A percentile compares a stretch with the other conserved stretches of the same genome.
Evolutionary conservation across 805 yeast species (phyloP).

Genomic region (Candida arabinofermentans): DNA sequence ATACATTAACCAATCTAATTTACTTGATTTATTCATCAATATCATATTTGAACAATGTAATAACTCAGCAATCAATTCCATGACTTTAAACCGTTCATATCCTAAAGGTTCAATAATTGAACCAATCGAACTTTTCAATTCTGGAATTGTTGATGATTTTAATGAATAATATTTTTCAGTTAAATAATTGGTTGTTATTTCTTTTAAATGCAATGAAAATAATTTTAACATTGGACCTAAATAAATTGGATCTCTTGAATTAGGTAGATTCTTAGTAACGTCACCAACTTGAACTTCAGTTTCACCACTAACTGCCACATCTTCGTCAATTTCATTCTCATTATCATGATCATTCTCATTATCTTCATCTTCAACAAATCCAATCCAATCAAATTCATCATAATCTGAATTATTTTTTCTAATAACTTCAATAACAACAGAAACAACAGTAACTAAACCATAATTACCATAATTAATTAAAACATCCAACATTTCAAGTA

Average conservation of each 20-base stretch:
- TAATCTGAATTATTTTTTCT: slow-evolving; percentile 95
- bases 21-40: slow-evolving; percentile 67
- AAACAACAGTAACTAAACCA: slow-evolving; percentile 89
- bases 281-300: background rate
- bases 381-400: slow-evolving; percentile 48
- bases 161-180: slow-evolving; percentile 30
- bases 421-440: slow-evolving; percentile 88
- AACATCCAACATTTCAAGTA: slow-evolving; percentile 63
- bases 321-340: background rate
- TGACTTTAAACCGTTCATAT: slow-evolving; percentile 81
- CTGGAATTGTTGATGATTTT: slow-evolving; percentile 5
- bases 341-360: slow-evolving; percentile 10
- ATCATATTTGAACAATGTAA: slow-evolving; percentile 96
- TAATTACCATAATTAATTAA: slow-evolving; percentile 73
- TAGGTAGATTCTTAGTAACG: slow-evolving; percentile 59
- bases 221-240: slow-evolving; percentile 78
- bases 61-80: slow-evolving; percentile 89
- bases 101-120: slow-evolving; percentile 67
- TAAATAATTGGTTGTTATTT: slow-evolving; percentile 29
- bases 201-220: slow-evolving; percentile 49
- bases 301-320: background rate
- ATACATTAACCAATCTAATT: slow-evolving; percentile 57
- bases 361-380: slow-evolving; percentile 19
- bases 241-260: slow-evolving; percentile 86
- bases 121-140: slow-evolving; percentile 57